Conservation (phyloP, 345 rosid species). For the Populus alba region DNA sequence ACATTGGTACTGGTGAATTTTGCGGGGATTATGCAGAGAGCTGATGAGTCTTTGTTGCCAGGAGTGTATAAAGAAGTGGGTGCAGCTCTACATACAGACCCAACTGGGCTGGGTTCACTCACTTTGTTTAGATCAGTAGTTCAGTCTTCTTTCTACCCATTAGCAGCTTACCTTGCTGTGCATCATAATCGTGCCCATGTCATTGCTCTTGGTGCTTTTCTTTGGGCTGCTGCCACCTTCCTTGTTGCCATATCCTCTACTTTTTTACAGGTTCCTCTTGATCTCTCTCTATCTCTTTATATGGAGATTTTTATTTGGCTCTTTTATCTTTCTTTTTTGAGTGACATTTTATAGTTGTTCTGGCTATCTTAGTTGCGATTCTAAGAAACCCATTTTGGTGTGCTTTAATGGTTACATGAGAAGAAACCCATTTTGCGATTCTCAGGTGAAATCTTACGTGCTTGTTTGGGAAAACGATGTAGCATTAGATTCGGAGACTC, state of each 20-base stretch:
- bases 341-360: background rate
- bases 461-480: too few species aligned
- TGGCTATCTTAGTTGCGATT: background rate
- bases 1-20: conserved; percentile 77
- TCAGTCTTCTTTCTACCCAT: conserved; percentile 56
- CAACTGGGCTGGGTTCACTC: conserved; percentile 75
- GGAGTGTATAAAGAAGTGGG: conserved; percentile 95
- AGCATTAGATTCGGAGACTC: too few species aligned
- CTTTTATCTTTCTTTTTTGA: background rate
- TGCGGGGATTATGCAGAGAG: conserved; percentile 87
- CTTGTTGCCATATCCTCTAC: conserved; percentile 61
- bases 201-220: conserved; percentile 65
- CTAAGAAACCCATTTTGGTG: too few species aligned
- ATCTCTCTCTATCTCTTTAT: background rate
- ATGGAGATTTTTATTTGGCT: background rate
- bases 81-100: conserved; percentile 72
- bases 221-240: conserved; percentile 68
- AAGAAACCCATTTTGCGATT: too few species aligned
- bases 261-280: conserved; percentile 47
- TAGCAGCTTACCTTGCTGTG: conserved; percentile 62
- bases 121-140: conserved; percentile 66
- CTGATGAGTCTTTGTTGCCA: conserved; percentile 84
- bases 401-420: too few species aligned
- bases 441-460: too few species aligned
- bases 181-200: conserved; percentile 62